Base-by-base conservation (phyloP, 495 filamentous ascomycete genomes). In the Friedmanniomyces simplex region DNA sequence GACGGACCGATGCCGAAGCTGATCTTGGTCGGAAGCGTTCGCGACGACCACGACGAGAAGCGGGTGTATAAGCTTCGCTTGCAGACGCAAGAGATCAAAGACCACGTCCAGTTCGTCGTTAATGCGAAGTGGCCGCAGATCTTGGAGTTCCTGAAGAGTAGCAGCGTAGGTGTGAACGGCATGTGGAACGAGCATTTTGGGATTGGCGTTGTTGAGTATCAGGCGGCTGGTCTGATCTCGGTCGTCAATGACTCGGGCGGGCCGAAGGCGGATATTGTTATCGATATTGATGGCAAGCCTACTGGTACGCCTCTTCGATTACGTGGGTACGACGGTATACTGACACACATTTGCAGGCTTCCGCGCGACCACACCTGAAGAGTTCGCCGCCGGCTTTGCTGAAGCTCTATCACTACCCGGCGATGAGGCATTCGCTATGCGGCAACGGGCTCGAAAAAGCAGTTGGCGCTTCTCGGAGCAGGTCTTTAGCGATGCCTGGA, bases 181-280 rank as follows among this genome's bases (percentile, higher is more conserved):
- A 98, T 98, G 93, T 98, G 94, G 93, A 97, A 96, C 67, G 93
- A 98, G 72, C 93, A 98, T 71, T 98, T 97, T 66, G 94, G 93
- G 18, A 98, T 98, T 60, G 93, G 93, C 5, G 91, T 97, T 18
- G 93, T 98, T 6, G 93, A 98, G 73, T 98, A 98, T 67, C 93
- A 95, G 70, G 93, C 93, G 8, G 94, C 93, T 0, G 93, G 93
- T 0, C 73, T 98, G 34, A 86, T 98, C 52, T 80, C 82, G 39
- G 90, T 98, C 0, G 94, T 96, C 5, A 89, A 97, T 64, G 79
- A 95, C 66, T 88, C 83, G 18, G 93, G 94, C 8, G 93, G 93
- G 2, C 93, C 93, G 11, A 91, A 91, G 69, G 67, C 86, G 63
- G 94, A 98, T 69, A 97, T 98, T 61, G 91, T 97, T 20, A 77